Evolutionary conservation across 306 rosid genomes (phyloP), one percentile per base, ranked within the genome.

Genomic region (Dryas octopetala): DNA sequence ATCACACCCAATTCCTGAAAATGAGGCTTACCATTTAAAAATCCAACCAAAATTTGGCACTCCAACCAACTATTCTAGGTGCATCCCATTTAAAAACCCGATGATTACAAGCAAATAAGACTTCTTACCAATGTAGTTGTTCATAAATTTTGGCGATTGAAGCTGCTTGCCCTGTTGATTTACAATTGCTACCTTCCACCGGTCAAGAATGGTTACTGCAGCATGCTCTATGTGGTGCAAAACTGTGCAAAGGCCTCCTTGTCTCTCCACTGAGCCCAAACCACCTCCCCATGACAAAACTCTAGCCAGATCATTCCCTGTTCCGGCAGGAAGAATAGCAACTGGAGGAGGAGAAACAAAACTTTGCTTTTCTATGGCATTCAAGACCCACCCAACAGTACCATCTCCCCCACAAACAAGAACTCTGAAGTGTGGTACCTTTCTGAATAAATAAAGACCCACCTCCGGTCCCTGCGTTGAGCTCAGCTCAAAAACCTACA

Each of bases 211-310:
- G 80, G 98, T 92, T 68, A 96, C 99, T 3, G 99, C 99, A 49
- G 98, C 96, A 76, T 89, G 91, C 76, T 96, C 99, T 83, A 96
- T 86, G 81, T 92, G 90, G 64, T 92, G 91, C 85, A 96, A 81
- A 77, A 96, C 81, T 45, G 97, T 92, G 86, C 90, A 90, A 73
- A 96, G 98, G 76, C 99, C 99, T 58, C 99, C 99, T 80, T 88
- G 98, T 84, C 97, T 92, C 89, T 92, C 98, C 83, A 96, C 97
- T 55, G 96, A 87, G 70, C 99, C 90, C 96, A 96, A 84, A 81
- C 99, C 97, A 85, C 99, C 91, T 81, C 99, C 99, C 99, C 99
- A 96, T 19, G 90, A 89, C 41, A 96, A 88, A 83, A 96, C 98
- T 84, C 99, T 86, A 26, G 99, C 99, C 48, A 96, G 92, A 88